Evolutionary conservation across 2,329 filamentous ascomycete species (phyloP), one percentile per base, ranked within the genome.

Genomic region (Hypocrella siamensis): DNA sequence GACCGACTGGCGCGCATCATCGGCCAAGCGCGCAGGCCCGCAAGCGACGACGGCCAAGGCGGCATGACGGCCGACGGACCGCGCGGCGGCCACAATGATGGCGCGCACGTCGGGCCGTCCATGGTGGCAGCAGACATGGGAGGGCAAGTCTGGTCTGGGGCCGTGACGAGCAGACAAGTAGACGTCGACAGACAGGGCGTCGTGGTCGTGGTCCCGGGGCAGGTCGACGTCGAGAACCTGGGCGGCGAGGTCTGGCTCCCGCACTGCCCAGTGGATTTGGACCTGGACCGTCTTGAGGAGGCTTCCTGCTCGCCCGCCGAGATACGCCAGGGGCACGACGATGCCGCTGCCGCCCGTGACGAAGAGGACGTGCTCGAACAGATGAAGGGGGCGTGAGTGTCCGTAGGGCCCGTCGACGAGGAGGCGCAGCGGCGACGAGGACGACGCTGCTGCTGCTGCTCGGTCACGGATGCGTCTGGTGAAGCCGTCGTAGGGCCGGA

Each of bases 341-440:
- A 65, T 53, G 1, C 61, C 61, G 29, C 57, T 63, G 0, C 61
- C 61, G 1, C 61, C 61, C 0, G 57, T 56, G 4, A 65, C 41
- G 34, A 64, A 63, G 1, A 63, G 35, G 2, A 63, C 40, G 16
- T 51, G 49, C 10, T 53, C 47, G 27, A 59, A 63, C 2, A 40
- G 38, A 26, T 55, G 42, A 3, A 65, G 46, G 0, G 53, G 49
- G 4, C 52, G 49, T 0, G 52, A 56, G 19, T 56, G 51, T 0
- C 61, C 61, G 28, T 65, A 65, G 0, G 61, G 61, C 0, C 61
- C 61, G 11, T 65, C 61, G 5, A 64, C 48, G 0, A 63, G 42
- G 0, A 65, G 45, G 1, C 51, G 48, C 1, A 60, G 30, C 0
- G 44, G 38, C 0, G 45, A 42, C 0, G 49, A 42, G 3, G 34